Base-by-base conservation (phyloP, 1,139 yeast species). In the Candida anutae region DNA sequence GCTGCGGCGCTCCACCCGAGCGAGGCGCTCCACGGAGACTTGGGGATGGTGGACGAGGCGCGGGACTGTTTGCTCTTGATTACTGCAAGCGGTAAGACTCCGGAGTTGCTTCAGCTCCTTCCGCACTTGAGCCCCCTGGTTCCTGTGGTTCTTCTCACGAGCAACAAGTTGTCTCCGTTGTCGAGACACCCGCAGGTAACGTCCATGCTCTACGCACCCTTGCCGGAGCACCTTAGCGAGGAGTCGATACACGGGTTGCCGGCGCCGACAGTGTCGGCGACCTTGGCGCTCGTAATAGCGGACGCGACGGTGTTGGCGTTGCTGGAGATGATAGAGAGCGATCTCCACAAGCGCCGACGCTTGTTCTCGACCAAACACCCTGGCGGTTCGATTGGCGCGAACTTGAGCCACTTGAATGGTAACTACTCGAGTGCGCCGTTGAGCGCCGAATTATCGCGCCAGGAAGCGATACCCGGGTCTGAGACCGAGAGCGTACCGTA, bases 1-100 rank as follows among this genome's bases (percentile, higher is more conserved):
- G 65, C 94, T 0, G 69, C 76, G 1, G 45, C 69, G 2, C 58
- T 85, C 34, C 95, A 85, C 45, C 94, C 95, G 0, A 61, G 83
- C 2, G 96, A 85, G 37, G 95, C 95, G 0, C 59, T 87, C 17
- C 96, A 85, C 48, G 96, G 96, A 4, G 96, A 85, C 49, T 62
- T 85, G 42, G 96, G 95, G 1, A 54, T 77, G 20, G 55, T 85
- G 16, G 58, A 72, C 30, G 73, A 74, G 19, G 59, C 58, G 13
- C 55, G 63, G 20, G 94, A 84, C 50, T 67, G 77, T 15, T 42
- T 85, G 30, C 50, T 85, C 5, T 60, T 84, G 48, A 71, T 85
- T 22, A 76, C 90, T 0, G 82, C 90, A 2, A 77, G 90, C 24
- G 96, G 96, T 2, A 79, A 77, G 42, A 80, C 95, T 2, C 82